These are phyloP conservation scores for Sphagnurus paluster DNA, from an alignment of 1,284 basidiomycete genomes.

Conservation along the genomic window DNA sequence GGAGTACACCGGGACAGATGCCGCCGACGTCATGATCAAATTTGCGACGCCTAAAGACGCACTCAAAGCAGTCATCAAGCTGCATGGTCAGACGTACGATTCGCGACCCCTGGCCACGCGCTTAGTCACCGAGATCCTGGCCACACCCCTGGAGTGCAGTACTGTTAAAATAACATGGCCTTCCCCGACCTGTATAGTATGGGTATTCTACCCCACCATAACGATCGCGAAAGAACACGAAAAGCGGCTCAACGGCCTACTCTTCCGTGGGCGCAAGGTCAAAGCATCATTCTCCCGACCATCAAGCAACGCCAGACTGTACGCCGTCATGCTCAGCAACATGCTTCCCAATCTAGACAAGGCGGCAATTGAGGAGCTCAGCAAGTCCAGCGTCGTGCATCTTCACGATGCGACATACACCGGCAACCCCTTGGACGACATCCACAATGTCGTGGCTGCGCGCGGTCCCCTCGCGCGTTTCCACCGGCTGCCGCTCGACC, in stretches of 20 bases:
- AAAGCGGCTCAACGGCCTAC: constrained; percentile 33
- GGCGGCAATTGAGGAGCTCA: constrained; percentile 29
- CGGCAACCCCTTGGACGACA: constrained; percentile 26
- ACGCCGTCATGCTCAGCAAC: constrained; percentile 35
- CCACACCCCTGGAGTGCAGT: constrained; percentile 22
- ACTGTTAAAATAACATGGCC: constrained; percentile 40
- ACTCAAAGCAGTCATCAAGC: constrained; percentile 28
- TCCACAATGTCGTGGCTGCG: constrained; percentile 29
- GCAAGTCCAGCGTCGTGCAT: constrained; percentile 26
- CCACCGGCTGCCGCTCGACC: constrained; percentile 29
- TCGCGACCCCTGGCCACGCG: constrained; percentile 23
- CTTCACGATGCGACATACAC: constrained; percentile 34
- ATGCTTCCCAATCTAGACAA: constrained; percentile 33
- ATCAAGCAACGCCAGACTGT: constrained; percentile 30
- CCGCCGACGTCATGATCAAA: constrained; percentile 28
- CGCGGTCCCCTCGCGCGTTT: constrained; percentile 33
- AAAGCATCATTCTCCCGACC: constrained; percentile 35
- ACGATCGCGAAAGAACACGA: constrained; percentile 38
- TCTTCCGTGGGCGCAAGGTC: constrained; percentile 36
- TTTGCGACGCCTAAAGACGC: constrained; percentile 31
- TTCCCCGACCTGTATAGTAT: constrained; percentile 36
- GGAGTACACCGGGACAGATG: constrained; percentile 20
- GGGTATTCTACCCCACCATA: constrained; percentile 42
- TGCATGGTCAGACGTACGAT: constrained; percentile 31
- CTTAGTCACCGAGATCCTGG: constrained; percentile 20